Conservation (phyloP, 306 rosid genomes). For the Malus asiatica region DNA sequence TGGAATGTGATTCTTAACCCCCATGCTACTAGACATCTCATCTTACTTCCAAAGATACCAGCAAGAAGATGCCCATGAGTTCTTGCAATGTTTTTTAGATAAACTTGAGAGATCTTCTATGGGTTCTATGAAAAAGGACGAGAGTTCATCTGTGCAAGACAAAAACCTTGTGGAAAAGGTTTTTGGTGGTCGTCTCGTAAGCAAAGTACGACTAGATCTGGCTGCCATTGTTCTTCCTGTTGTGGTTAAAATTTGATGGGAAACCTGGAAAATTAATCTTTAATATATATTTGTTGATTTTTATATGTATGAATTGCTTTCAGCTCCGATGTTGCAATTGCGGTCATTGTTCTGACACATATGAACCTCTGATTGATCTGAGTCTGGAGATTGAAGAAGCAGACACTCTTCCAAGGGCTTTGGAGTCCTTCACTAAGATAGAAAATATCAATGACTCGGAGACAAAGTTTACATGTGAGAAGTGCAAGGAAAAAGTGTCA, state of each 20-base stretch:
- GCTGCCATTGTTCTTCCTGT: background rate
- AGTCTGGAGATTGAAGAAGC: conserved; percentile 79
- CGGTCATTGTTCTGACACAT: conserved; percentile 54
- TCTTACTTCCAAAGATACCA: conserved; percentile 51
- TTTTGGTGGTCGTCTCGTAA: conserved; percentile 74
- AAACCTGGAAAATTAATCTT: background rate
- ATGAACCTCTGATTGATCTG: conserved; percentile 72
- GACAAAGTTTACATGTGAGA: conserved; percentile 52
- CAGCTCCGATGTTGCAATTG: conserved; percentile 82
- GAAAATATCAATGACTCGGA: conserved; percentile 59
- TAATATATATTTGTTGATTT: background rate
- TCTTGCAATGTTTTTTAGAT: conserved; percentile 76
- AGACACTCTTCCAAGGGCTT: conserved; percentile 55
- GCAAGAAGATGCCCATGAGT: conserved; percentile 97
- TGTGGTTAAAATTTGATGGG: background rate
- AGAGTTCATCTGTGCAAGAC: conserved; percentile 15
- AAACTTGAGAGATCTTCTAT: conserved; percentile 52
- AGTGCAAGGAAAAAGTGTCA: conserved; percentile 61
- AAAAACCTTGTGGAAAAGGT: conserved; percentile 54
- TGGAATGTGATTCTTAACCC: conserved; percentile 45
- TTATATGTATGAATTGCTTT: conserved; percentile 11
- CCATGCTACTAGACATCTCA: conserved; percentile 41
- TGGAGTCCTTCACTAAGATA: conserved; percentile 72
- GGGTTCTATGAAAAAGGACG: conserved; percentile 21
- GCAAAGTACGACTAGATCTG: conserved; percentile 46